These are phyloP conservation scores for Acidiella bohemica DNA, from an alignment of 495 filamentous ascomycete genomes.

Conservation along the genomic window DNA sequence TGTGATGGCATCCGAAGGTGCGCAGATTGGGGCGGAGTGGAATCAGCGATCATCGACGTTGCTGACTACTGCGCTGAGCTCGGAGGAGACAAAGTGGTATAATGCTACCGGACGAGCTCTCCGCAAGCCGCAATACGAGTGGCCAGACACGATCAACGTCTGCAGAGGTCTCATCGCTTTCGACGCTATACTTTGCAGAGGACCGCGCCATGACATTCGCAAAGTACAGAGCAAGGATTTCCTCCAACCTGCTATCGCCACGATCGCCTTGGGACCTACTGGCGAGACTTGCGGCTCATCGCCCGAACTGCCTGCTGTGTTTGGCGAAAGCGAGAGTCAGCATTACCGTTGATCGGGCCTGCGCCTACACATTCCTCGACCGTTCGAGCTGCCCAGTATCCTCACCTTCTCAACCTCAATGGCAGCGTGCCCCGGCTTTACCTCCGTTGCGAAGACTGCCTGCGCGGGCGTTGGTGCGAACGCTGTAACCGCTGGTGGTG, in stretches of 20 bases:
- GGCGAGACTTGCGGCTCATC: constrained; percentile 55
- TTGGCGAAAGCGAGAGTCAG: constrained; percentile 36
- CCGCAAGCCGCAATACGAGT: constrained; percentile 40
- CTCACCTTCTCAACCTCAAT: constrained; percentile 26
- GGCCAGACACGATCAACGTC: constrained; percentile 58
- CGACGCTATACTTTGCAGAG: constrained; percentile 69
- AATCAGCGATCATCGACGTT: constrained; percentile 40
- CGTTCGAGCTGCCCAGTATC: constrained; percentile 50
- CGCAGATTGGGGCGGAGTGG: constrained; percentile 39
- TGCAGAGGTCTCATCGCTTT: constrained; percentile 73
- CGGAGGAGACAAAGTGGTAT: constrained; percentile 51
- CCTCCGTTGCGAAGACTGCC: constrained; percentile 65
- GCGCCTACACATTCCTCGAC: constrained; percentile 58
- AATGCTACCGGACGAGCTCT: constrained; percentile 47
- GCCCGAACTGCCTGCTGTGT: constrained; percentile 47
- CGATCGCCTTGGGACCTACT: constrained; percentile 47
- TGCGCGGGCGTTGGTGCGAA: constrained; percentile 69
- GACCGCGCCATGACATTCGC: constrained; percentile 48
- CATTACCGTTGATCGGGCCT: constrained; percentile 67
- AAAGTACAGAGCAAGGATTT: constrained; percentile 27
- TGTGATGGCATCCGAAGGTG: constrained; percentile 26
- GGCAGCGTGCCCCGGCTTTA: constrained; percentile 39
- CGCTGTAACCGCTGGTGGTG: constrained; percentile 92
- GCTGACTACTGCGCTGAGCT: constrained; percentile 27
- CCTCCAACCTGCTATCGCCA: constrained; percentile 50